phyloP scores from a whole-genome alignment of 2,329 filamentous ascomycete species.

The Beauveria pseudobassiana region DNA sequence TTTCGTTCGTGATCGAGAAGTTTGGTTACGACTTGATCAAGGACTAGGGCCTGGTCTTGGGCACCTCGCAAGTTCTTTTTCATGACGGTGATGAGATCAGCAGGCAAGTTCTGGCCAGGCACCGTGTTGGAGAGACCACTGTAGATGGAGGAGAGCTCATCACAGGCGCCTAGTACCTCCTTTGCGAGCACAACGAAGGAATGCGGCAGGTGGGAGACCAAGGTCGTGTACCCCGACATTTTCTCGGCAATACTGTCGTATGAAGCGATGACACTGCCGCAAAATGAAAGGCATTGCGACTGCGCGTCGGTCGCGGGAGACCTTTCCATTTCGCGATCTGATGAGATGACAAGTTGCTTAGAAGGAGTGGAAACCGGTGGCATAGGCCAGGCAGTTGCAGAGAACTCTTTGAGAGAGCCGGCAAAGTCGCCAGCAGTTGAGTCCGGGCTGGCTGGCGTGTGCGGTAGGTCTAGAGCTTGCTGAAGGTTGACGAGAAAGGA shows the following conservation, averaged over 20 bases:
- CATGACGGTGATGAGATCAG: constrained; percentile 55
- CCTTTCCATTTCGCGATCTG: background rate
- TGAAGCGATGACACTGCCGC: background rate
- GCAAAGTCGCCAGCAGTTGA: background rate
- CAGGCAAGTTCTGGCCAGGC: constrained; percentile 45
- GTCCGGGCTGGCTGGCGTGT: background rate
- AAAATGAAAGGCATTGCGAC: background rate
- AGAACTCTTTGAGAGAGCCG: background rate
- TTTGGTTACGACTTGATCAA: constrained; percentile 56
- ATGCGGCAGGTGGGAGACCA: constrained; percentile 31
- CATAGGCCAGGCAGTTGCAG: background rate
- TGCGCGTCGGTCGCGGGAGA: background rate
- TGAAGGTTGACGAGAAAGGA: background rate
- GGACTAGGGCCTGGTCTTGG: constrained; percentile 51
- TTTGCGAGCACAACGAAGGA: constrained; percentile 38
- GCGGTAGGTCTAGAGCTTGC: background rate
- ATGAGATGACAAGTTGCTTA: background rate
- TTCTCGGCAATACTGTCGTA: background rate
- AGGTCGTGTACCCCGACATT: background rate
- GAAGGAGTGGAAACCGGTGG: background rate
- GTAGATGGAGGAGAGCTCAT: constrained; percentile 61
- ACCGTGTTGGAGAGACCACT: constrained; percentile 52
- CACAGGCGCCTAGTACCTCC: constrained; percentile 60
- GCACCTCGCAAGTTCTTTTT: constrained; percentile 56
- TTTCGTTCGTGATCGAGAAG: constrained; percentile 56